A percentile compares a stretch with the other conserved stretches of the same genome.
Evolutionary conservation across 2,329 filamentous ascomycete genomes (phyloP).

Genomic region (Fusarium pseudonygamai): DNA sequence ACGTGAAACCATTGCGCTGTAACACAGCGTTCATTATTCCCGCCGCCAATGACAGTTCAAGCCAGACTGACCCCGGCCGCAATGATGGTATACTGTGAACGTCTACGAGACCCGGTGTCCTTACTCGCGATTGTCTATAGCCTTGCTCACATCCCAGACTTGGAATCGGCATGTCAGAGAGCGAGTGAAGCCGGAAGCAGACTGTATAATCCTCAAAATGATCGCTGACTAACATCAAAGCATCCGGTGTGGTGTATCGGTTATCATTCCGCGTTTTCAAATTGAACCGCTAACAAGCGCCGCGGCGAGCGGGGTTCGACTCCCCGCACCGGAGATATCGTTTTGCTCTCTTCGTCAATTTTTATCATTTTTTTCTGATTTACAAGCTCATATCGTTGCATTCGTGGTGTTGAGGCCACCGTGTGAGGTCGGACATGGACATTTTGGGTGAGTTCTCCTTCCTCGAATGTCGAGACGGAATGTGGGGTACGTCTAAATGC

Average conservation of each 20-base stretch:
- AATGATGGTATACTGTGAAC: too few species aligned
- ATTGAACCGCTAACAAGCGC: neutral
- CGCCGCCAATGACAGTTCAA: neutral
- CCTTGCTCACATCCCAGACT: neutral
- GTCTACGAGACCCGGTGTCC: neutral
- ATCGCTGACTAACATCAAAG: neutral
- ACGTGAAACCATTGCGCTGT: fast-evolving
- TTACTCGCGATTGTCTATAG: too few species aligned
- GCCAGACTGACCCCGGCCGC: neutral
- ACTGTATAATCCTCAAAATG: fast-evolving
- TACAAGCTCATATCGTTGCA: too few species aligned
- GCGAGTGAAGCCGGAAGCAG: fast-evolving
- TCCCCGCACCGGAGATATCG: slow-evolving; percentile 14
- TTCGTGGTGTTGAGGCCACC: neutral
- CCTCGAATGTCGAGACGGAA: fast-evolving
- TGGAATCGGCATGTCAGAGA: neutral
- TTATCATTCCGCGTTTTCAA: slow-evolving; percentile 31
- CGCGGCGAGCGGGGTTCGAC: slow-evolving; percentile 26
- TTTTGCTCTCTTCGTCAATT: neutral
- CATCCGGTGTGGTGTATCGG: slow-evolving; percentile 29
- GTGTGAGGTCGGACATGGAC: neutral
- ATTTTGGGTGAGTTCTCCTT: neutral
- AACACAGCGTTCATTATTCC: too few species aligned
- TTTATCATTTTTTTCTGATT: neutral
- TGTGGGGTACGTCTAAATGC: fast-evolving